Percentiles rank a stretch among this genome's conserved stretches.
Evolutionary conservation across 2,329 filamentous ascomycete species (phyloP).

Genomic region (Monilinia polystroma): DNA sequence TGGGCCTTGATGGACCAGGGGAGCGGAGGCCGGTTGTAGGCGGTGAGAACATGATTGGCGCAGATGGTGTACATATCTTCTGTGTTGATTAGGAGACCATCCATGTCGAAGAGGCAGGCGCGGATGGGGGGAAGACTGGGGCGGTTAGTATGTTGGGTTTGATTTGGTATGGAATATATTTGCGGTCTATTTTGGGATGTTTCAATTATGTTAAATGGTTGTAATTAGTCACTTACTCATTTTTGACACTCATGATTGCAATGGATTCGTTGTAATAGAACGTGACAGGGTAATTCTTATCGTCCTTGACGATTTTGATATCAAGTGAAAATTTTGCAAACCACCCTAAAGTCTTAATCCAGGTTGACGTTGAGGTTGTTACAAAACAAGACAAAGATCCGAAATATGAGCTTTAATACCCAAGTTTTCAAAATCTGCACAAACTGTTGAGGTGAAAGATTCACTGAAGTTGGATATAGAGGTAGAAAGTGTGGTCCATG

Average conservation of each 20-base stretch:
- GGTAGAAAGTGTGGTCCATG: background rate
- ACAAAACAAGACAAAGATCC: background rate
- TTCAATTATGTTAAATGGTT: too few relatives aligned
- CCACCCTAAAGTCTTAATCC: background rate
- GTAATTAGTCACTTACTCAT: background rate
- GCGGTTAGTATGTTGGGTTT: background rate
- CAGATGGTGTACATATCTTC: conserved; percentile 88
- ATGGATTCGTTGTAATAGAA: background rate
- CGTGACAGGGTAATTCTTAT: conserved; percentile 7
- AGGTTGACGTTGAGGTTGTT: background rate
- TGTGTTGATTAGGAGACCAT: conserved; percentile 92
- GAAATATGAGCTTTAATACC: background rate
- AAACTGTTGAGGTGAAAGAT: background rate
- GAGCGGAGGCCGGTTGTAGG: conserved; percentile 70
- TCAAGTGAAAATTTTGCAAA: conserved; percentile 2
- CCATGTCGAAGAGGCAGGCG: conserved; percentile 98
- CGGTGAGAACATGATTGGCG: conserved; percentile 77
- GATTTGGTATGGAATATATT: too few relatives aligned
- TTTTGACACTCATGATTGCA: background rate
- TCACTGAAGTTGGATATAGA: background rate
- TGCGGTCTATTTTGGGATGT: too few relatives aligned
- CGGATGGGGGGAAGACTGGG: conserved; percentile 72
- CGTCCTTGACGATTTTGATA: background rate
- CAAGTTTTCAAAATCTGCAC: background rate
- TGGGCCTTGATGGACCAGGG: conserved; percentile 95